Conservation (phyloP, 805 yeast species). For the Metschnikowia kunwiensis region DNA sequence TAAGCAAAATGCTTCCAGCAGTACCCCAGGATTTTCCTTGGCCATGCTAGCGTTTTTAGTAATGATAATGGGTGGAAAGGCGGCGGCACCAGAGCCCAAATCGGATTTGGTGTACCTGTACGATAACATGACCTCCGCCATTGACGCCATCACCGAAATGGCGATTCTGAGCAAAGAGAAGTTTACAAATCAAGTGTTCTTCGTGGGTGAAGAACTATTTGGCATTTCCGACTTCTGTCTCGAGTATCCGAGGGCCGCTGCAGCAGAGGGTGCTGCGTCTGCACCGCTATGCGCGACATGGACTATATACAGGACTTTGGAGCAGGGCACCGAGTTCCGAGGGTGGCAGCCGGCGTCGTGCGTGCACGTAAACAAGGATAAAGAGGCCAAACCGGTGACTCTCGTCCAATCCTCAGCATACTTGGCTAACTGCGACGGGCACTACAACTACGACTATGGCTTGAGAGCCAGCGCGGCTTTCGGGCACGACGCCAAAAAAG, state of each 20-base stretch:
- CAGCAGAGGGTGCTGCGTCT: not conserved
- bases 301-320: not conserved
- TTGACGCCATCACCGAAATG: not conserved
- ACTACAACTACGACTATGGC: constrained; percentile 1
- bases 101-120: not conserved
- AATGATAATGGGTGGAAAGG: not conserved
- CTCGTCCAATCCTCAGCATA: not conserved
- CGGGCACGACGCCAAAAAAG: not conserved
- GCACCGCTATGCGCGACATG: not conserved
- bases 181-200: too few relatives aligned
- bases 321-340: not conserved
- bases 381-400: not conserved
- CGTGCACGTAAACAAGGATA: not conserved
- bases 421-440: not conserved
- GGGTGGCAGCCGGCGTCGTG: constrained; percentile 4
- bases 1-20: not conserved
- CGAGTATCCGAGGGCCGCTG: not conserved
- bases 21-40: not conserved
- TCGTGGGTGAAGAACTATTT: not conserved
- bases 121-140: constrained; percentile 1
- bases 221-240: constrained; percentile 1
- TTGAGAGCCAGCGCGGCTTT: not conserved
- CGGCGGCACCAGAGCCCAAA: not conserved
- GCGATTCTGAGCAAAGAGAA: not conserved
- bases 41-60: not conserved